Conservation (phyloP, 306 rosid species). For the Luffa aegyptiaca region DNA sequence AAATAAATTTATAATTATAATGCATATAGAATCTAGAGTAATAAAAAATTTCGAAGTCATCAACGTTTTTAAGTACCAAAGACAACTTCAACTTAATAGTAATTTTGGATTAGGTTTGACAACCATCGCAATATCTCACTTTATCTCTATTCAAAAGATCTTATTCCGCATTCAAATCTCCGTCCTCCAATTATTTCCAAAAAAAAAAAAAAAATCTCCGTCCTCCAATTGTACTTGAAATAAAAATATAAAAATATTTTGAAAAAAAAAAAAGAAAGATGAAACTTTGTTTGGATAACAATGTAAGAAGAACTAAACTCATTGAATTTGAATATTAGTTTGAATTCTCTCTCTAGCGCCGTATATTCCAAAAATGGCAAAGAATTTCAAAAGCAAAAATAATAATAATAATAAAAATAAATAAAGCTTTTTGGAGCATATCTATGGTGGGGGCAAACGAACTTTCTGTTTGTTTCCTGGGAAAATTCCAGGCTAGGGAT, state of each 20-base stretch:
- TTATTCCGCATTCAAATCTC: neutral
- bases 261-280: neutral
- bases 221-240: too few species aligned
- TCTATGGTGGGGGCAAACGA: neutral
- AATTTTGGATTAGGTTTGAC: neutral
- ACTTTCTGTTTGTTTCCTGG: neutral
- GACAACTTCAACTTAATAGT: too few species aligned
- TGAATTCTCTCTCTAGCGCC: neutral
- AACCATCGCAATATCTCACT: neutral
- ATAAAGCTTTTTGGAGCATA: neutral
- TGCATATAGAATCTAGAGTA: too few species aligned
- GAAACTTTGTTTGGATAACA: neutral
- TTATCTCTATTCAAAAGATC: neutral
- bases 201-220: neutral
- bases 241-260: too few species aligned
- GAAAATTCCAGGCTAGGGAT: neutral
- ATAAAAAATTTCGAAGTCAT: too few species aligned
- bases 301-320: neutral
- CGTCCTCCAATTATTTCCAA: neutral
- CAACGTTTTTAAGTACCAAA: too few species aligned
- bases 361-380: slow-evolving; percentile 3
- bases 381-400: neutral
- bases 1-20: too few species aligned
- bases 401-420: too few species aligned
- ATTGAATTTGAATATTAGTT: neutral